A percentile compares a stretch with the other conserved stretches of the same genome.
phyloP scores from a whole-genome alignment of 495 filamentous ascomycete genomes.

The Melanomma pulvis-pyrius region DNA sequence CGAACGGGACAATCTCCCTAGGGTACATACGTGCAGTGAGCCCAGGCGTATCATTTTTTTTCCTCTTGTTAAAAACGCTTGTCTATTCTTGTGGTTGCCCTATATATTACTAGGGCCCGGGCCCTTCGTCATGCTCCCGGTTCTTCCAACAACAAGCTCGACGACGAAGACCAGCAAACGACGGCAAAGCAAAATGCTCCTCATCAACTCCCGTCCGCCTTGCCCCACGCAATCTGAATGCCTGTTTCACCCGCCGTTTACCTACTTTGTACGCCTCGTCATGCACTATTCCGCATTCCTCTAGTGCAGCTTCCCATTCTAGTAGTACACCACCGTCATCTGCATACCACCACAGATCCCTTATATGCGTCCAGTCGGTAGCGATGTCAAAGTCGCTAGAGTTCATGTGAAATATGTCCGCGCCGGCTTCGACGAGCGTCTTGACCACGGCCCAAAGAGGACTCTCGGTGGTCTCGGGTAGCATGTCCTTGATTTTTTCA shows the following conservation, averaged over 20 bases:
- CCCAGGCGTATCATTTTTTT: no score
- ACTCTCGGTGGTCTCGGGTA: not conserved
- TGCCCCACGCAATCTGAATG: constrained; percentile 3
- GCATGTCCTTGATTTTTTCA: not conserved
- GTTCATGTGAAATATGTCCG: constrained; percentile 4
- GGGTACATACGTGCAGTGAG: no score
- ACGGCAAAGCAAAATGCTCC: not conserved
- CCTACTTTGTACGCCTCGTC: not conserved
- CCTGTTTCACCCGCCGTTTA: not conserved
- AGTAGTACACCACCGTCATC: not conserved
- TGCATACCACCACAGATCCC: not conserved
- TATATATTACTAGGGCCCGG: no score
- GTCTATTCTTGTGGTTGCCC: no score
- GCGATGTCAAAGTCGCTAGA: not conserved
- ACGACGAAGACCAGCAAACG: not conserved
- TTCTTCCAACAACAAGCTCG: no score
- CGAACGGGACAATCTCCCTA: no score
- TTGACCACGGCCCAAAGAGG: constrained; percentile 3
- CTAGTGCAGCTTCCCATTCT: constrained; percentile 9
- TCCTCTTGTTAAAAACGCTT: no score
- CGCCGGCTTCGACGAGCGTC: constrained; percentile 6
- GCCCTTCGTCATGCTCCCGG: no score
- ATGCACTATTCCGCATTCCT: constrained; percentile 1
- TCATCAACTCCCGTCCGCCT: constrained; percentile 5
- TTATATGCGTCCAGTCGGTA: not conserved